A percentile compares a stretch with the other conserved stretches of the same genome.
Evolutionary conservation across 2,329 filamentous ascomycete species (phyloP).

Genomic region (Aotearoamyces nothofagi): DNA sequence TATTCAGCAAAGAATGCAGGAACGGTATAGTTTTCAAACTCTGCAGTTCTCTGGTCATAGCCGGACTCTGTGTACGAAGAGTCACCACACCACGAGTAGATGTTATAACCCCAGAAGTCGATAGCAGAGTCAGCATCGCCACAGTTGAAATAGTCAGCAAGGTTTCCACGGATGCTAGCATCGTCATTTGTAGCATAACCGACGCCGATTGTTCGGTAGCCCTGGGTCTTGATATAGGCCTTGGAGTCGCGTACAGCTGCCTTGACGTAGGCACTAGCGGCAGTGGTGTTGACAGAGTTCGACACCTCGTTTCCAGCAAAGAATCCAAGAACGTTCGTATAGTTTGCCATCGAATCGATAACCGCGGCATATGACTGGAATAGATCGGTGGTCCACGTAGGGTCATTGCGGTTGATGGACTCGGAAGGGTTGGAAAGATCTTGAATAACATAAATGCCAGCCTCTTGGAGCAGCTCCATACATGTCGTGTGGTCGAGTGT

Average conservation of each 20-base stretch:
- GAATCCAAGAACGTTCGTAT: constrained; percentile 90
- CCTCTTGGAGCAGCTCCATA: constrained; percentile 68
- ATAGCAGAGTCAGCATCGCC: constrained; percentile 52
- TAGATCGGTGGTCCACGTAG: constrained; percentile 65
- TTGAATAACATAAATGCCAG: constrained; percentile 89
- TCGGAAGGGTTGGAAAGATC: constrained; percentile 69
- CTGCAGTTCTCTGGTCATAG: constrained; percentile 67
- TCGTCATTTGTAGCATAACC: constrained; percentile 97
- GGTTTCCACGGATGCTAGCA: constrained; percentile 60
- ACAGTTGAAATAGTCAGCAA: constrained; percentile 94
- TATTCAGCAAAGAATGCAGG: constrained; percentile 99
- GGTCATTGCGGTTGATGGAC: constrained; percentile 74
- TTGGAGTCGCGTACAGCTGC: constrained; percentile 94
- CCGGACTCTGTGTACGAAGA: constrained; percentile 65
- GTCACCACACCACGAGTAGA: constrained; percentile 96
- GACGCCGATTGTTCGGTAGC: constrained; percentile 67
- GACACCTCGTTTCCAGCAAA: constrained; percentile 97
- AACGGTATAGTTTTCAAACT: constrained; percentile 80
- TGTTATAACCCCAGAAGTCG: constrained; percentile 99
- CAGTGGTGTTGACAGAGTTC: constrained; percentile 77
- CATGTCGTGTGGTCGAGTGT: constrained; percentile 62
- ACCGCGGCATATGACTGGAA: constrained; percentile 73
- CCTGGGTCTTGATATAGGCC: constrained; percentile 72
- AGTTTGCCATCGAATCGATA: constrained; percentile 65
- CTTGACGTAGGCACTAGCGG: constrained; percentile 89